Conservation (phyloP, 306 rosid species). For the Quercus berberidifolia region DNA sequence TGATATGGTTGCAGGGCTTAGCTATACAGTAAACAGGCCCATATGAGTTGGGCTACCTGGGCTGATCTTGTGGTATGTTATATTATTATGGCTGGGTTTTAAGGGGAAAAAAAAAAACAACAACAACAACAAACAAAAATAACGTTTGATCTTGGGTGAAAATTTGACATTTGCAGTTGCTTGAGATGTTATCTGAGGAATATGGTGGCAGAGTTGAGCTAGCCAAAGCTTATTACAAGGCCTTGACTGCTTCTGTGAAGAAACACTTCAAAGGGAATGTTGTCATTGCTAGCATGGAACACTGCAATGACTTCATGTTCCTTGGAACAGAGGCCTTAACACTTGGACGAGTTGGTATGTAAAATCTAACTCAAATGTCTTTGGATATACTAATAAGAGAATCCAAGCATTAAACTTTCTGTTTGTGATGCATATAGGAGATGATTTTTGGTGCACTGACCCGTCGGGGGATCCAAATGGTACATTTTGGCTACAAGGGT, state of each 20-base stretch:
- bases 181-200: slow-evolving; percentile 69
- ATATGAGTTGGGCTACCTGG: neutral
- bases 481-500: slow-evolving; percentile 70
- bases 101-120: no score
- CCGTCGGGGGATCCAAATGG: slow-evolving; percentile 64
- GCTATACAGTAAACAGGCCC: neutral
- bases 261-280: slow-evolving; percentile 78
- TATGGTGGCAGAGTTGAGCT: slow-evolving; percentile 67
- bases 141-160: neutral
- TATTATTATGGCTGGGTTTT: neutral
- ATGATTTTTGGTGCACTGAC: slow-evolving; percentile 71
- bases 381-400: neutral
- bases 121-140: no score
- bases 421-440: slow-evolving; percentile 32
- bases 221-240: slow-evolving; percentile 57
- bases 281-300: slow-evolving; percentile 79
- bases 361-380: neutral
- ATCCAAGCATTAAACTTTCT: neutral
- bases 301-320: slow-evolving; percentile 78
- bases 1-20: neutral
- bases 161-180: slow-evolving; percentile 39
- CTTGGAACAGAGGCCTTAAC: slow-evolving; percentile 74
- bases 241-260: slow-evolving; percentile 52
- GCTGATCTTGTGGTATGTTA: neutral
- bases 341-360: slow-evolving; percentile 68